Evolutionary conservation across 1,284 basidiomycete genomes (phyloP).

Genomic region (Tranzscheliella williamsii): DNA sequence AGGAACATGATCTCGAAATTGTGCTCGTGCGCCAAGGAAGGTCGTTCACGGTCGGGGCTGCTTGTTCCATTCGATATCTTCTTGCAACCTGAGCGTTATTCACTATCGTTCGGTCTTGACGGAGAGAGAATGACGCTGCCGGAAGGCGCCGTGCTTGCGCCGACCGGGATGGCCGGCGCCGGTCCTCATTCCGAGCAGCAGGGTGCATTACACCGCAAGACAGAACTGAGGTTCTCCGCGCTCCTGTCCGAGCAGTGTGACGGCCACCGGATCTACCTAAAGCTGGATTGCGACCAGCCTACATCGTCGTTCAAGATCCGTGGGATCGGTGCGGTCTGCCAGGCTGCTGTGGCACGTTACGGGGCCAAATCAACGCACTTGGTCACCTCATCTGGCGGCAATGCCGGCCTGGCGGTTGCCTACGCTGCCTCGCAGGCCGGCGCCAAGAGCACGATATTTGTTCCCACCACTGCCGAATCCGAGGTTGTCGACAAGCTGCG

Average conservation of each 20-base stretch:
- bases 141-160: not conserved
- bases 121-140: slow-evolving; percentile 5
- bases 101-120: no score
- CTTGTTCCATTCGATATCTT: no score
- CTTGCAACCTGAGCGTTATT: no score
- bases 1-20: no score
- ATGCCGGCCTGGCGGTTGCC: slow-evolving; percentile 57
- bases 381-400: slow-evolving; percentile 56
- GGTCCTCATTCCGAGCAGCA: not conserved
- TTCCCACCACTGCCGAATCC: slow-evolving; percentile 34
- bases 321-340: slow-evolving; percentile 41
- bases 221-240: slow-evolving; percentile 15
- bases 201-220: slow-evolving; percentile 6
- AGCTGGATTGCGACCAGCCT: slow-evolving; percentile 58
- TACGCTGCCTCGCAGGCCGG: slow-evolving; percentile 41
- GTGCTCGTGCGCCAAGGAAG: no score
- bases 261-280: slow-evolving; percentile 51
- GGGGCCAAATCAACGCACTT: slow-evolving; percentile 33
- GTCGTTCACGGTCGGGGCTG: no score
- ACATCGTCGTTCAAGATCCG: slow-evolving; percentile 57
- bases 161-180: not conserved
- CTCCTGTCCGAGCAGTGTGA: slow-evolving; percentile 1
- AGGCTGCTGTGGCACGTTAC: not conserved
- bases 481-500: slow-evolving; percentile 33
- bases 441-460: slow-evolving; percentile 51